Conservation (phyloP, 768 basidiomycete genomes). For the Suillus paluster region DNA sequence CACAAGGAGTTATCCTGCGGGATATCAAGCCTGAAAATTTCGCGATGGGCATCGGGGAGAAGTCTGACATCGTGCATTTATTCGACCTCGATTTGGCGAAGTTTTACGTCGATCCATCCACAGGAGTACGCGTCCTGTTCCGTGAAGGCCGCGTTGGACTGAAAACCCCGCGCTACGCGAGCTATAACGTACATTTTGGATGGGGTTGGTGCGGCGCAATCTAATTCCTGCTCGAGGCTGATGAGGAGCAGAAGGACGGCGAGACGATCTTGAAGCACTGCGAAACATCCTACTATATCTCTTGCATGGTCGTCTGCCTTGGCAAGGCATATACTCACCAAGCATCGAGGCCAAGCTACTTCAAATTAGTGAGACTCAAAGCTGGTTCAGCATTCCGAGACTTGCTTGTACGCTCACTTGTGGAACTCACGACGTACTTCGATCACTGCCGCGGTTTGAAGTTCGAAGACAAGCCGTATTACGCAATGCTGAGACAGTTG, state of each 20-base stretch:
- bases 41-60: conserved; percentile 15
- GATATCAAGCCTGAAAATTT: conserved; percentile 31
- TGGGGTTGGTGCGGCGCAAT: conserved; percentile 10
- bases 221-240: neutral
- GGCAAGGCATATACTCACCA: too few relatives aligned
- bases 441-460: too few relatives aligned
- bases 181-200: conserved; percentile 18
- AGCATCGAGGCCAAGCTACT: too few relatives aligned
- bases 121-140: neutral
- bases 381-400: too few relatives aligned
- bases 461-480: too few relatives aligned
- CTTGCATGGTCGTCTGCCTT: too few relatives aligned
- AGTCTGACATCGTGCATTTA: conserved; percentile 16
- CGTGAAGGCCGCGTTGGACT: neutral
- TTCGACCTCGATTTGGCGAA: conserved; percentile 24
- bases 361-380: too few relatives aligned
- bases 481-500: too few relatives aligned
- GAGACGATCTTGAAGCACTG: conserved; percentile 30
- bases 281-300: conserved; percentile 1
- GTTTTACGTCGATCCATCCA: too few relatives aligned
- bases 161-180: conserved; percentile 10
- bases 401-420: too few relatives aligned
- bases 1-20: conserved; percentile 19
- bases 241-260: conserved; percentile 19
- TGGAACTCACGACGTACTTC: too few relatives aligned